phyloP scores from a whole-genome alignment of 2,329 filamentous ascomycete species.

The Sarocladiaceae sp. region DNA sequence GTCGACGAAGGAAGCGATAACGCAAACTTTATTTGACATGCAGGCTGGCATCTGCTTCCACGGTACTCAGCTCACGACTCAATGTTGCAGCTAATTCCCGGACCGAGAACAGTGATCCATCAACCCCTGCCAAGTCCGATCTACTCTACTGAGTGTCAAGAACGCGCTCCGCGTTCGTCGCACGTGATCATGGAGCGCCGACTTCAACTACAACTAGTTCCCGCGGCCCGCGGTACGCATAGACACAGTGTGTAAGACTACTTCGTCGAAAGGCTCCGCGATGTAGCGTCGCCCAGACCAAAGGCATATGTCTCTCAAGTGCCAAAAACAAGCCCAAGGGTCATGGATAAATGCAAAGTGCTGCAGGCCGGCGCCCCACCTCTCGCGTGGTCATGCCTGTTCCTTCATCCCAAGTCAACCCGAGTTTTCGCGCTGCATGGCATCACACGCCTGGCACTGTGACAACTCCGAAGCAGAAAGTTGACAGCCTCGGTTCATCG shows the following conservation, averaged over 20 bases:
- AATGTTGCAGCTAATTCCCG: too few relatives aligned
- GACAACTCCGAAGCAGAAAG: too few relatives aligned
- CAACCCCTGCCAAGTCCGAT: not conserved
- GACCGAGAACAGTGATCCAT: too few relatives aligned
- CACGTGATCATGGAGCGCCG: too few relatives aligned
- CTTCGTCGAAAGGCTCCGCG: too few relatives aligned
- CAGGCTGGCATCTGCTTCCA: too few relatives aligned
- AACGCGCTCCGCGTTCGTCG: not conserved
- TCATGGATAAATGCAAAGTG: conserved; percentile 7
- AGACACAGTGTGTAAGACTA: too few relatives aligned
- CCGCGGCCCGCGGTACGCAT: not conserved
- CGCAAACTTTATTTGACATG: not conserved
- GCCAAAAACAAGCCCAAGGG: not conserved
- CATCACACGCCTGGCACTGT: not conserved
- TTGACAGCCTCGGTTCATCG: too few relatives aligned
- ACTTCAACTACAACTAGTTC: too few relatives aligned
- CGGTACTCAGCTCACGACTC: too few relatives aligned
- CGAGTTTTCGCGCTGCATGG: not conserved
- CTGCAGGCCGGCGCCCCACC: conserved; percentile 7
- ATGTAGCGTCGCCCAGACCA: too few relatives aligned
- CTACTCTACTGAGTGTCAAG: not conserved
- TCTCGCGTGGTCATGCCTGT: conserved; percentile 5
- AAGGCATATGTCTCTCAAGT: not conserved
- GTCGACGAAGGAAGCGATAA: not conserved
- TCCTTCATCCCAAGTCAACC: not conserved